Base-by-base conservation (phyloP, 176 grass and related monocot genomes). In the Phoenix dactylifera region DNA sequence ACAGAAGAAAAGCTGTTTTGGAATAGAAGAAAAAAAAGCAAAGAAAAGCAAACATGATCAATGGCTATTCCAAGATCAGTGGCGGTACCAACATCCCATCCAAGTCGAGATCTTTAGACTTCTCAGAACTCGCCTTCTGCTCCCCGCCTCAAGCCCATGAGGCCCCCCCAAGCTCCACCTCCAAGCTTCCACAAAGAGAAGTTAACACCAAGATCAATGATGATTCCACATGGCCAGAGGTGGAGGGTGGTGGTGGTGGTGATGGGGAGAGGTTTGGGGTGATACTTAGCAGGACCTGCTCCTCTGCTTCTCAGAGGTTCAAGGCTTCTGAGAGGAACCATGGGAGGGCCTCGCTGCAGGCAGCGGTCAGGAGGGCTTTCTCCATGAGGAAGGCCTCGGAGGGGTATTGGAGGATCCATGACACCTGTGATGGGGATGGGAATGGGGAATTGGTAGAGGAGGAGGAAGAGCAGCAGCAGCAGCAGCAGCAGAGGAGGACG, bases 401-500 rank as follows among this genome's bases (percentile, higher is more conserved):
- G 58, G 79, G 75, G 12, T 76, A 82, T 75, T 79, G 79, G 84
- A 87, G 79, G 71, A 87, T 87, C 66, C 79, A 79, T 72, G 75
- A 82, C 60, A 23, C 30, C 71, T 74, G 74, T 67, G 75, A 87
- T 1, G 73, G 77, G 4, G 77, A 35, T 54, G 77, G 74, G 60
- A 63, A 82, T 1, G 69, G 83, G 4, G 77, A 24, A 39, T 30
- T 61, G 9, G 18, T 22, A 4, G 72, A 79, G 5, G 70, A 12
- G 24, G n/a, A 4, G 25, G 18, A 44, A 44, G 35, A 44, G 35
- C 35, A 44, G 35, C 35, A 3, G 35, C 16, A 19, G 23, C 9
- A 76, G 6, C 24, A 62, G 12, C 16, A 18, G 20, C 20, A 20
- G 20, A 20, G 20, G 20, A 20, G 20, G 16, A 18, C 1, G 57